phyloP scores from a whole-genome alignment of 805 yeast species.

The Yamadazyma scolyti region DNA sequence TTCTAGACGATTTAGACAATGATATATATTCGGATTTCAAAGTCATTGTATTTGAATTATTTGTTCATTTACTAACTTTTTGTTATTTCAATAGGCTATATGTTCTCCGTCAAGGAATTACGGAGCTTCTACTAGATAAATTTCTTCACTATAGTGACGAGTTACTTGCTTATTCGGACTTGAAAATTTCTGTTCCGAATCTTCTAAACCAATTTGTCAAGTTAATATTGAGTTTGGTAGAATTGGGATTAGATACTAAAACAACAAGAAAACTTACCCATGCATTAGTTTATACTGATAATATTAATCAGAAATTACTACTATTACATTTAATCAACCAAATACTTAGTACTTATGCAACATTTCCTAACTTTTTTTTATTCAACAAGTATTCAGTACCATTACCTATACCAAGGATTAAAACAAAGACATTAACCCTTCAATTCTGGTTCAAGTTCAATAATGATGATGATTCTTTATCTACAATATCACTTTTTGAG shows the following conservation, averaged over 20 bases:
- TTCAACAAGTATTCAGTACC: too few species aligned
- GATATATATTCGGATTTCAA: conserved; percentile 25
- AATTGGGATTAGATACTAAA: conserved; percentile 30
- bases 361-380: too few species aligned
- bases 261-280: conserved; percentile 16
- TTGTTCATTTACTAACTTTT: too few species aligned
- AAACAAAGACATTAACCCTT: conserved; percentile 24
- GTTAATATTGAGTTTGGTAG: conserved; percentile 23
- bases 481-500: conserved; percentile 13
- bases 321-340: conserved; percentile 21
- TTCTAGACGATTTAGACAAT: conserved; percentile 18
- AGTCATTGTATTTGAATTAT: conserved; percentile 23
- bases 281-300: conserved; percentile 1
- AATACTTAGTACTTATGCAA: conserved; percentile 17
- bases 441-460: conserved; percentile 39
- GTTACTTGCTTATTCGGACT: too few species aligned
- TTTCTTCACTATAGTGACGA: too few species aligned
- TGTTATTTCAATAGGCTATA: too few species aligned
- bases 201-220: conserved; percentile 17
- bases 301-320: conserved; percentile 10
- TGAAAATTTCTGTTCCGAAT: too few species aligned
- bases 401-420: too few species aligned
- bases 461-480: conserved; percentile 6
- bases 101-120: conserved; percentile 15
- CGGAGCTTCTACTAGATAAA: conserved; percentile 17